Percentiles rank a stretch among this genome's conserved stretches.
Evolutionary conservation across 164 flowering plant genomes (phyloP).

Genomic region (Kingdonia uniflora): DNA sequence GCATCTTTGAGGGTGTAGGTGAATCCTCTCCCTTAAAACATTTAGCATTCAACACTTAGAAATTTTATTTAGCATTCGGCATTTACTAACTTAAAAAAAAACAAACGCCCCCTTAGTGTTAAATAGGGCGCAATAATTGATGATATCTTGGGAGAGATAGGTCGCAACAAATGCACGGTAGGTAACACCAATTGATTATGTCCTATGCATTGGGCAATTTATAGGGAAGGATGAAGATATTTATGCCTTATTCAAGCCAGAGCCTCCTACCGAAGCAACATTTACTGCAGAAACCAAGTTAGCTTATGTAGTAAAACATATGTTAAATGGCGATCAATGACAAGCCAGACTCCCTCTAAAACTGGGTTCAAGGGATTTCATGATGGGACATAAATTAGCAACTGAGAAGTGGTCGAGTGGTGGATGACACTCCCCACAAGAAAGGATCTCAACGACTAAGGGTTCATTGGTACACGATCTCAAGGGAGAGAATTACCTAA

Average conservation of each 20-base stretch:
- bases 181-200: conserved; percentile 71
- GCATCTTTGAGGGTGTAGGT: too few relatives aligned
- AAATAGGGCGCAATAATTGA: conserved; percentile 97
- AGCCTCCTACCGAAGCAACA: conserved; percentile 41
- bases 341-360: conserved; percentile 30
- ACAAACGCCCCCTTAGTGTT: too few relatives aligned
- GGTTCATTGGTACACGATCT: conserved; percentile 81
- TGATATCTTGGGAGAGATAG: conserved; percentile 86
- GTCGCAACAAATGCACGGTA: conserved; percentile 52
- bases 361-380: conserved; percentile 46
- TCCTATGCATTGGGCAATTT: conserved; percentile 80
- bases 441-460: conserved; percentile 32
- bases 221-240: conserved; percentile 84
- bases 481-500: conserved; percentile 61
- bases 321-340: conserved; percentile 31
- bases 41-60: too few relatives aligned
- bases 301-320: conserved; percentile 21
- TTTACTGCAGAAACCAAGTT: conserved; percentile 24
- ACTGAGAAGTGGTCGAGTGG: conserved; percentile 27
- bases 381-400: conserved; percentile 21
- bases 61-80: too few relatives aligned
- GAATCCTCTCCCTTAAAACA: too few relatives aligned
- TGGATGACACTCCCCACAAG: conserved; percentile 21
- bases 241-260: conserved; percentile 74
- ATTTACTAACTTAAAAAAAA: too few relatives aligned